These are phyloP conservation scores for Aspergillus avenaceus DNA, from an alignment of 495 filamentous ascomycete genomes.

Conservation along the genomic window DNA sequence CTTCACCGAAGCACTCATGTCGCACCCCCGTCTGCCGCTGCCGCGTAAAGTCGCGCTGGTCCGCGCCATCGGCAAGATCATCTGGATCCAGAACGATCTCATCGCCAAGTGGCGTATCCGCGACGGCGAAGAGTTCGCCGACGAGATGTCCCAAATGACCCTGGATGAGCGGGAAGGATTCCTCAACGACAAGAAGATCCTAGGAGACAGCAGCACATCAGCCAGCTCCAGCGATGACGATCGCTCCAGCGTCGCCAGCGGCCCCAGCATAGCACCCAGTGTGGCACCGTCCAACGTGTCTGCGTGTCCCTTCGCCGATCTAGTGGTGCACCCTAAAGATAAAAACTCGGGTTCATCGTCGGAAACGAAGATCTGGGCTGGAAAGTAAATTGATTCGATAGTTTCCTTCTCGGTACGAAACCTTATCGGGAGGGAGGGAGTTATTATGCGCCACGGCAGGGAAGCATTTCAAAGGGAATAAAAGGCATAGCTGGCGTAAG, in stretches of 20 bases:
- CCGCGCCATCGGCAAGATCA: slow-evolving; percentile 57
- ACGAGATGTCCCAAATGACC: slow-evolving; percentile 49
- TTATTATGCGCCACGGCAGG: neutral
- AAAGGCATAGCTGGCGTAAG: slow-evolving; percentile 9
- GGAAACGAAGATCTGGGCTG: slow-evolving; percentile 40
- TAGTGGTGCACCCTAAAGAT: slow-evolving; percentile 9
- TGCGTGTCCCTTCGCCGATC: slow-evolving; percentile 36
- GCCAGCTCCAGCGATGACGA: slow-evolving; percentile 33
- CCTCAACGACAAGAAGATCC: slow-evolving; percentile 45
- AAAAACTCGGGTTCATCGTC: slow-evolving; percentile 11
- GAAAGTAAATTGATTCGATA: slow-evolving; percentile 7
- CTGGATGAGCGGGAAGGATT: slow-evolving; percentile 61
- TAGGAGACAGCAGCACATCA: slow-evolving; percentile 28
- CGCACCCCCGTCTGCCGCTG: slow-evolving; percentile 58
- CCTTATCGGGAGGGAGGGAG: neutral
- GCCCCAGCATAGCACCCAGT: slow-evolving; percentile 25
- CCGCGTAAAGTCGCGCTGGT: slow-evolving; percentile 63
- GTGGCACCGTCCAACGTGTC: slow-evolving; percentile 19
- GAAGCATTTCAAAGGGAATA: slow-evolving; percentile 4
- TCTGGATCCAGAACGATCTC: slow-evolving; percentile 78
- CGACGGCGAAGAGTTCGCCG: slow-evolving; percentile 67
- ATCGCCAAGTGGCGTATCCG: slow-evolving; percentile 72
- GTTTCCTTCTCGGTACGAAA: neutral
- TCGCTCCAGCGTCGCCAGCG: slow-evolving; percentile 25
- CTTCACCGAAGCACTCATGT: slow-evolving; percentile 69